A percentile compares a stretch with the other conserved stretches of the same genome.
Evolutionary conservation across 129 eudicot genomes (phyloP).

Genomic region (sunflower (Helianthus annuus)): DNA sequence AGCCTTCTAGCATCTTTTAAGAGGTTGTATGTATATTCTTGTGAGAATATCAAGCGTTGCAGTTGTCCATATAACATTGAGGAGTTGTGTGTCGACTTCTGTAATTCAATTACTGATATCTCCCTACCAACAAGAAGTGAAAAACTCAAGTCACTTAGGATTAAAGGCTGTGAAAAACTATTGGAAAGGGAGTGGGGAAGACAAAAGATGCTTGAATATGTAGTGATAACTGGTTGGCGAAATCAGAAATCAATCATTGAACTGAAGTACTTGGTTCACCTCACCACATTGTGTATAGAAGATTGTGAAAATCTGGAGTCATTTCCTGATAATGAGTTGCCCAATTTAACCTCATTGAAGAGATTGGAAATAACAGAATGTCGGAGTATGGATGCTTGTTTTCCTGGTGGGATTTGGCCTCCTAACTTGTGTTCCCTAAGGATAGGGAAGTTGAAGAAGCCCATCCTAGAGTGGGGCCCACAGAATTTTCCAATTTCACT

Average conservation of each 20-base stretch:
- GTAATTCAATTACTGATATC: background rate
- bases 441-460: background rate
- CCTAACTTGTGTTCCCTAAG: background rate
- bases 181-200: background rate
- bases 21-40: background rate
- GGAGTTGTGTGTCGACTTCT: background rate
- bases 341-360: background rate
- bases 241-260: background rate
- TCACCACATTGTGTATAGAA: background rate
- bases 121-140: background rate
- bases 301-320: background rate
- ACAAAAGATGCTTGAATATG: background rate
- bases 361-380: background rate
- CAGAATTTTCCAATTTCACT: conserved; percentile 24
- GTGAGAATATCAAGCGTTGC: background rate
- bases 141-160: background rate
- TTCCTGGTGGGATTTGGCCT: conserved; percentile 22
- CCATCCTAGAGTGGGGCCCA: conserved; percentile 17
- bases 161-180: background rate
- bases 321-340: background rate
- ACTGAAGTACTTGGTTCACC: background rate
- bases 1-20: too few relatives aligned
- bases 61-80: background rate
- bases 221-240: background rate
- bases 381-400: conserved; percentile 7